Evolutionary conservation across 306 rosid species (phyloP).

Genomic region (Styphnolobium japonicum): DNA sequence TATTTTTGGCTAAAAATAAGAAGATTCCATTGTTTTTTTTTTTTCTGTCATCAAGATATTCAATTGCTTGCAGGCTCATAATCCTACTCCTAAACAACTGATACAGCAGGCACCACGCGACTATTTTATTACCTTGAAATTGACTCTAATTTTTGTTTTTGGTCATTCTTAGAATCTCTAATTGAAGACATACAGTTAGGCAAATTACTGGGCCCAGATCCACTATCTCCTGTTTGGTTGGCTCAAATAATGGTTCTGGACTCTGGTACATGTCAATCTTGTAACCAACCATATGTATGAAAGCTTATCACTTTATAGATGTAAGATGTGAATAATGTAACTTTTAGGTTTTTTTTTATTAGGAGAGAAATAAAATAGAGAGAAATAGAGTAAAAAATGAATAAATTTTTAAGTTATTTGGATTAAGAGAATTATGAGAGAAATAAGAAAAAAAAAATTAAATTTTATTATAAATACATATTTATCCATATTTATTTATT

Average conservation of each 20-base stretch:
- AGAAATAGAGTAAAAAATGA: too few relatives aligned
- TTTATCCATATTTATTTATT: too few relatives aligned
- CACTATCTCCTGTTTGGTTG: not conserved
- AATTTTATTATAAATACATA: too few relatives aligned
- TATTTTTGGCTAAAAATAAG: not conserved
- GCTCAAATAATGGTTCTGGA: not conserved
- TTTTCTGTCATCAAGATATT: not conserved
- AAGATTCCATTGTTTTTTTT: not conserved
- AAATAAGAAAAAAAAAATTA: too few relatives aligned
- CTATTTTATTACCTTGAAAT: too few relatives aligned
- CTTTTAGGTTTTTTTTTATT: too few relatives aligned
- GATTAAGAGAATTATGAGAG: too few relatives aligned
- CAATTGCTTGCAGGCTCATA: not conserved
- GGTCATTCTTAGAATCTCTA: not conserved
- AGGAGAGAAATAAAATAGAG: too few relatives aligned
- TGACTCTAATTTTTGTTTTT: too few relatives aligned
- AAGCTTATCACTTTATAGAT: not conserved
- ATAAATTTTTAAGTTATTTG: too few relatives aligned
- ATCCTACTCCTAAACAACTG: not conserved
- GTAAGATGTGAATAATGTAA: not conserved
- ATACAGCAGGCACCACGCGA: too few relatives aligned
- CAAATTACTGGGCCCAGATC: not conserved
- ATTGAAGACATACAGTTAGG: not conserved
- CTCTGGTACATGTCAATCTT: not conserved
- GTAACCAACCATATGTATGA: not conserved